Percentiles rank a stretch among this genome's conserved stretches.
Evolutionary conservation across 2,329 filamentous ascomycete species (phyloP).

Genomic region (Paracoccidioides brasiliensis): DNA sequence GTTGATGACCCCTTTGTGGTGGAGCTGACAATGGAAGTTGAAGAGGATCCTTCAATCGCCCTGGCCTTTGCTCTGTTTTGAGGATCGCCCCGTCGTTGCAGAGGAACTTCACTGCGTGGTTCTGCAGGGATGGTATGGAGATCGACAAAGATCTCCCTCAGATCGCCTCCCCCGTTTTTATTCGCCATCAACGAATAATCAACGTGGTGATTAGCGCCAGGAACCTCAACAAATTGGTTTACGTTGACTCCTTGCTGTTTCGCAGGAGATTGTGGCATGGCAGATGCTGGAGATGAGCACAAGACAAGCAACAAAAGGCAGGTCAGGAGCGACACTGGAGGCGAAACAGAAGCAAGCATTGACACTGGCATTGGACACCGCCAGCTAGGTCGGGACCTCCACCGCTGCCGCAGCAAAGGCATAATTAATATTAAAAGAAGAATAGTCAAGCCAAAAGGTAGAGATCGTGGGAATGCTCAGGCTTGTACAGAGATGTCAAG

Average conservation of each 20-base stretch:
- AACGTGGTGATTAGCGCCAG: not conserved
- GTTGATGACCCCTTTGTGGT: not conserved
- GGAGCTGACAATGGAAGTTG: not conserved
- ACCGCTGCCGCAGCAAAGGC: not conserved
- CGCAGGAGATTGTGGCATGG: not conserved
- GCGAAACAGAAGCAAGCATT: not conserved
- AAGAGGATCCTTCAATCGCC: not conserved
- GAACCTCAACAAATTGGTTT: not conserved
- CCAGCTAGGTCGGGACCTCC: slow-evolving; percentile 17
- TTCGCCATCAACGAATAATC: not conserved
- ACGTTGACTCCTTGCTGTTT: not conserved
- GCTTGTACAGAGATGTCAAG: not conserved
- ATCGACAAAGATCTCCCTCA: slow-evolving; percentile 14
- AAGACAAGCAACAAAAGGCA: not conserved
- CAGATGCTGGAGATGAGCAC: not conserved
- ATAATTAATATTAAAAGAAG: not conserved
- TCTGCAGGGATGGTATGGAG: not conserved
- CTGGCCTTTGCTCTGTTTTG: not conserved
- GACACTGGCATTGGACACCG: slow-evolving; percentile 3
- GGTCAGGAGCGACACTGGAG: slow-evolving; percentile 6
- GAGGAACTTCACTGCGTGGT: not conserved
- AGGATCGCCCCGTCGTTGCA: not conserved
- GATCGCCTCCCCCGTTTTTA: slow-evolving; percentile 3
- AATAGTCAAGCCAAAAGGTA: not conserved
- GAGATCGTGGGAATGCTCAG: not conserved